A percentile compares a stretch with the other conserved stretches of the same genome.
These are phyloP conservation scores for Tulasnella sp. DNA, from an alignment of 768 basidiomycete species.

Conservation along the genomic window DNA sequence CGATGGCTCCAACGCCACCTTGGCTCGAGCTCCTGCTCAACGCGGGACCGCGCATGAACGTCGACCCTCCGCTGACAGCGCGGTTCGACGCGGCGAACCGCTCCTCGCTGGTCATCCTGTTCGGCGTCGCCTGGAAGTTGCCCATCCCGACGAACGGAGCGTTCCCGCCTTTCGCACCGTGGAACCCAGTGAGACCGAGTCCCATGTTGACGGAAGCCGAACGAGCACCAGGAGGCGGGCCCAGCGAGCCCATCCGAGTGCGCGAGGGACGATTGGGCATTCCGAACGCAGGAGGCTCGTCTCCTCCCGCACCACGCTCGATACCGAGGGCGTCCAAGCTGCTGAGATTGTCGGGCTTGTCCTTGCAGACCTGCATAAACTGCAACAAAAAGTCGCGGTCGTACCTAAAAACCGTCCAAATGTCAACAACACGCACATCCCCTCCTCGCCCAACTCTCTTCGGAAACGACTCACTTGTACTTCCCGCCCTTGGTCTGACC, in stretches of 20 bases:
- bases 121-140: constrained; percentile 10
- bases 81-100: constrained; percentile 19
- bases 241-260: constrained; percentile 8
- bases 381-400: constrained; percentile 96
- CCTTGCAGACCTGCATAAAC: constrained; percentile 90
- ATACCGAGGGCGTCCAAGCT: constrained; percentile 86
- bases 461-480: constrained; percentile 48
- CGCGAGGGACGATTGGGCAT: constrained; percentile 32
- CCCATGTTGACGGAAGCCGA: constrained; percentile 36
- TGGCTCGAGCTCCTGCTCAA: constrained; percentile 54
- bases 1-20: constrained; percentile 24
- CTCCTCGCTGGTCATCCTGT: constrained; percentile 8
- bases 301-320: constrained; percentile 53
- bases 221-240: constrained; percentile 25
- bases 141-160: constrained; percentile 37
- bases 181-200: constrained; percentile 28
- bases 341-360: constrained; percentile 85
- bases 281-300: constrained; percentile 32
- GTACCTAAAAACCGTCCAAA: constrained; percentile 44
- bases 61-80: constrained; percentile 20
- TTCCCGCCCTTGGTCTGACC: constrained; percentile 73
- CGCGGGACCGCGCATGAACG: constrained; percentile 19
- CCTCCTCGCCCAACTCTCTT: background rate
- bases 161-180: background rate
- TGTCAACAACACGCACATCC: background rate